phyloP scores from a whole-genome alignment of 2,329 filamentous ascomycete species.

The Teratosphaeria destructans region DNA sequence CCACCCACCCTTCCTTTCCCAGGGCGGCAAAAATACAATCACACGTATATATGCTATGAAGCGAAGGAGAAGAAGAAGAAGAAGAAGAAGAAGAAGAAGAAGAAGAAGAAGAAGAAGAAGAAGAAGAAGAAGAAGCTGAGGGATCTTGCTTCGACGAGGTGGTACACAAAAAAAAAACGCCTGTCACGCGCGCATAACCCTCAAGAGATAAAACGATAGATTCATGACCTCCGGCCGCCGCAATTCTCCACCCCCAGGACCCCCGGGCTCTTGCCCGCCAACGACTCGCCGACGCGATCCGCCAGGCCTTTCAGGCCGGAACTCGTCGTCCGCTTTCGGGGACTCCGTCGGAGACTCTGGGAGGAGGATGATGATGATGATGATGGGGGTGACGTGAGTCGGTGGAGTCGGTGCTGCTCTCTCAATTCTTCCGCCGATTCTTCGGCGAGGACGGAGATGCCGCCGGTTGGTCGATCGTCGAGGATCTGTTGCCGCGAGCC shows the following conservation, averaged over 20 bases:
- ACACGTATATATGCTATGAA: not conserved
- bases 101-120: not conserved
- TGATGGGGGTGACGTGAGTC: not conserved
- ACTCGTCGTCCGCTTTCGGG: slow-evolving; percentile 33
- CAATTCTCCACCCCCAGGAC: slow-evolving; percentile 34
- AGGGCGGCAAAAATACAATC: not conserved
- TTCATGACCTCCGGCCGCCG: not conserved
- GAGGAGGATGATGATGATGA: not conserved
- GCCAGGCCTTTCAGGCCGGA: slow-evolving; percentile 32
- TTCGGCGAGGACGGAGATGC: slow-evolving; percentile 26
- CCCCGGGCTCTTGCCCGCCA: slow-evolving; percentile 36
- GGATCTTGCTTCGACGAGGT: not conserved
- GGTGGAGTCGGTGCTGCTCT: not conserved
- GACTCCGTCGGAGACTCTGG: slow-evolving; percentile 25
- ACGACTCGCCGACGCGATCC: slow-evolving; percentile 35
- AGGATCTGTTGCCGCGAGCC: slow-evolving; percentile 31
- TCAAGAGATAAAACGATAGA: not conserved
- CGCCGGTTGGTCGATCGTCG: slow-evolving; percentile 28
- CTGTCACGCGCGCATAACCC: not conserved
- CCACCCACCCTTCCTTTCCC: not conserved
- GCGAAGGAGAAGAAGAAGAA: not conserved
- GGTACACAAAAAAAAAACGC: not conserved
- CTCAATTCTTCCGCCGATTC: slow-evolving; percentile 30
- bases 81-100: not conserved
- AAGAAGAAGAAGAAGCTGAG: not conserved